Evolutionary conservation across 352 stramenopile genomes (phyloP), one percentile per base, ranked within the genome.

Genomic region (Pythium chondricola): DNA sequence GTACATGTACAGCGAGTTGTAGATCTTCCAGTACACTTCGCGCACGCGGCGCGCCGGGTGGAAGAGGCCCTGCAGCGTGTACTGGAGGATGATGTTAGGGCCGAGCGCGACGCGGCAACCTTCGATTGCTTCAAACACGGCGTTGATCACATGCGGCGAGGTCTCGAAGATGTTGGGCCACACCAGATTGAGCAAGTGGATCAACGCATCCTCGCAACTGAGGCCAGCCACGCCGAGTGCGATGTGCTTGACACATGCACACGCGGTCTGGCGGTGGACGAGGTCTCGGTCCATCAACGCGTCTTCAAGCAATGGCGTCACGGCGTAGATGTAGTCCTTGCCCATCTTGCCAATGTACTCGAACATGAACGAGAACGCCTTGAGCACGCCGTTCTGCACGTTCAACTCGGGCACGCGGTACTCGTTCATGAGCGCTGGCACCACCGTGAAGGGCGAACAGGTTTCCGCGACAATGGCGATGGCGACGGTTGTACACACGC

Each of bases 1-100:
- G 67, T 99, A 98, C 69, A 99, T 98, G 77, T 99, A 99, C 16
- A 99, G 78, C 55, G 95, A 98, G 69, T 99, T 99, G 84, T 98
- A 99, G 43, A 99, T 92, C 71, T 98, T 98, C 97, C 97, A 99
- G 67, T 99, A 99, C 22, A 98, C 95, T 61, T 99, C 97, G 27
- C 97, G 93, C 29, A 99, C 97, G 44, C 95, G 94, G 13, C 97
- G 79, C 24, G 97, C 96, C 16, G 97, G 96, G 67, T 99, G 97
- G 67, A 98, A 99, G 6, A 99, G 72, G 13, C 97, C 97, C 59
- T 99, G 96, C 8, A 99, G 62, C 36, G 97, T 89, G 62, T 99
- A 99, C 71, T 97, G 88, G 16, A 99, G 65, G 50, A 99, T 86
- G 7, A 97, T 68, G 52, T 96, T 93, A n/a, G 95, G 87, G 21